Evolutionary conservation across 1,284 basidiomycete genomes (phyloP).

Genomic region (Boletellus deceptivus): DNA sequence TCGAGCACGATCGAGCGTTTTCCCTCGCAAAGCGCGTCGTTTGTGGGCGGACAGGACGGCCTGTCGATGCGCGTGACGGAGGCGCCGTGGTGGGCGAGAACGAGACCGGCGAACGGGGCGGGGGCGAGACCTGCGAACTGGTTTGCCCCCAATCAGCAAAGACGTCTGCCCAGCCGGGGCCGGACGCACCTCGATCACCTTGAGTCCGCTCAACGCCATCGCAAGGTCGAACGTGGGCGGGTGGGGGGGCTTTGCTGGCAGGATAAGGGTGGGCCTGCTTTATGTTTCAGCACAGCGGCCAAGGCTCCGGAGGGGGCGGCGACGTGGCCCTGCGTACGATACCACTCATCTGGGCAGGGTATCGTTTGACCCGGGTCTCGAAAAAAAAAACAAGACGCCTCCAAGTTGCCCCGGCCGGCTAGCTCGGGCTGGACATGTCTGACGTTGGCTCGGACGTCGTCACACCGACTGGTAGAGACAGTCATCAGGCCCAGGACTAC

Average conservation of each 20-base stretch:
- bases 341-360: too few relatives aligned
- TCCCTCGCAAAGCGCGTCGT: slow-evolving; percentile 63
- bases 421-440: too few relatives aligned
- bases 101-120: slow-evolving; percentile 76
- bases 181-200: slow-evolving; percentile 54
- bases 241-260: not conserved
- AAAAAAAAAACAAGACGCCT: too few relatives aligned
- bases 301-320: too few relatives aligned
- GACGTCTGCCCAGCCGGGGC: not conserved
- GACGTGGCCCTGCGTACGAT: too few relatives aligned
- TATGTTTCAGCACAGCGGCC: slow-evolving; percentile 11
- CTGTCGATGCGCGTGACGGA: slow-evolving; percentile 76
- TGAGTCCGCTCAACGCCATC: slow-evolving; percentile 54
- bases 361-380: too few relatives aligned
- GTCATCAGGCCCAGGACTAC: too few relatives aligned
- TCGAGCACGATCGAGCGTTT: slow-evolving; percentile 75
- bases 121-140: slow-evolving; percentile 87
- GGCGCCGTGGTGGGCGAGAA: slow-evolving; percentile 82
- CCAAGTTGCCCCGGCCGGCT: too few relatives aligned
- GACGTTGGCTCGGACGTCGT: too few relatives aligned
- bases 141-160: not conserved
- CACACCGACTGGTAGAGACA: too few relatives aligned
- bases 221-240: not conserved
- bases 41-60: slow-evolving; percentile 37
- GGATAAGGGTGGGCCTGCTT: not conserved